Base-by-base conservation (phyloP, 2,329 filamentous ascomycete genomes). In the Aspergillus vadensis region DNA sequence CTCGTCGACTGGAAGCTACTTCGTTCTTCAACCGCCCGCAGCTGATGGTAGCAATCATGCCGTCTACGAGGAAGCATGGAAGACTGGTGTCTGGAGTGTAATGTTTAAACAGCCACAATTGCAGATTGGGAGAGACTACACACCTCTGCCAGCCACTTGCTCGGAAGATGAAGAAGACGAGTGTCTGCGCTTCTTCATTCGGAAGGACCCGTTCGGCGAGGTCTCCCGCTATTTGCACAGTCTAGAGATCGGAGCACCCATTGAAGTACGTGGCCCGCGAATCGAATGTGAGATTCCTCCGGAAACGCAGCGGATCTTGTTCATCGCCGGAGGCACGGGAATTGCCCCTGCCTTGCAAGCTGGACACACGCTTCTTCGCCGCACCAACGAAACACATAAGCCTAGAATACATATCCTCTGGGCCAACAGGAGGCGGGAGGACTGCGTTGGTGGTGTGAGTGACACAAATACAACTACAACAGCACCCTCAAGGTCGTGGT, bases 31-130 rank as follows among this genome's bases (percentile, higher is more conserved):
- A 32, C 77, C 78, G 9, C 68, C 70, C 21, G 65, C 69, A 54
- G 69, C 64, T 39, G 74, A 67, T 58, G 65, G 62, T 56, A 65
- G 58, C 61, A 77, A 76, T 47, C 68, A 67, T 47, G 72, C 74
- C 27, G 70, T 77, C 39, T 81, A 83, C 59, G 69, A 74, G 4
- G 67, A 77, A 10, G 81, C 81, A 23, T 88, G 86, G 85, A 76
- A 77, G 47, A 81, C 85, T 58, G 89, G 90, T 4, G 83, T 96
- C 44, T 96, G 92, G 90, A 92, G 89, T 64, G 89, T 98, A 36
- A 90, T 97, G 79, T 87, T 97, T 72, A 97, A 96, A 79, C 95
- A 98, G 78, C 95, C 95, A 2, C 88, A 97, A 74, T 79, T 98
- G 59, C 93, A 97, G 77, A 96, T 99, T 68, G 91, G 91, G 47